phyloP scores from a whole-genome alignment of 2,329 filamentous ascomycete genomes.

The Diaporthe amygdali region DNA sequence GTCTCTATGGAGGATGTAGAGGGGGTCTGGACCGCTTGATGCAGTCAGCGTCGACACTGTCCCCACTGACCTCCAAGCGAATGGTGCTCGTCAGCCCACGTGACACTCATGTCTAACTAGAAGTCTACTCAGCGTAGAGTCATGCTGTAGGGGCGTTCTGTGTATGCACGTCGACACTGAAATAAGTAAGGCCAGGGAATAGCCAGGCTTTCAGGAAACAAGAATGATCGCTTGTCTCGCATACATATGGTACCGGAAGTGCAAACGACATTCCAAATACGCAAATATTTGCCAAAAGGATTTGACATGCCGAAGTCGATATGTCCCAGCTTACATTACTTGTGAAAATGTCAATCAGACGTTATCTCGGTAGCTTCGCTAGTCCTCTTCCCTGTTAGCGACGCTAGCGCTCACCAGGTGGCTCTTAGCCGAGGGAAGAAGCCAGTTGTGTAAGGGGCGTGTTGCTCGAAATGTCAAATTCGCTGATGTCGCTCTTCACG shows the following conservation, averaged over 20 bases:
- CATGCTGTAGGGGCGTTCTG: not conserved
- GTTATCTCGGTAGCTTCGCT: no score
- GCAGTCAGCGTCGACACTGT: constrained; percentile 1
- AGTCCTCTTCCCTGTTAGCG: no score
- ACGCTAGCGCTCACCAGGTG: no score
- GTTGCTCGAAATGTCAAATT: no score
- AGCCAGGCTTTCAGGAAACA: not conserved
- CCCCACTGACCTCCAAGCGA: not conserved
- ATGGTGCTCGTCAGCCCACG: not conserved
- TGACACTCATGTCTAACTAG: not conserved
- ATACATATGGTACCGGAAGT: no score
- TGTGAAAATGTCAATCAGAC: no score
- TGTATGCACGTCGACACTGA: not conserved
- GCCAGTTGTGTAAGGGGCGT: no score
- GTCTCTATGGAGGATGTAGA: not conserved
- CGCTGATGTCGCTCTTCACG: no score
- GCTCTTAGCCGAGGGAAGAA: no score
- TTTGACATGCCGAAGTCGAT: no score
- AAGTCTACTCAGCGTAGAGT: not conserved
- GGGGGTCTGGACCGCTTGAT: not conserved
- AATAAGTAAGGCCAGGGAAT: not conserved
- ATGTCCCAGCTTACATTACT: no score
- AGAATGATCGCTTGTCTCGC: not conserved
- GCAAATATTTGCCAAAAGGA: not conserved
- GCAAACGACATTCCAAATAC: no score